A percentile compares a stretch with the other conserved stretches of the same genome.
These are phyloP conservation scores for Nicotiana paniculata DNA, from an alignment of 257 asterid genomes.

Conservation along the genomic window DNA sequence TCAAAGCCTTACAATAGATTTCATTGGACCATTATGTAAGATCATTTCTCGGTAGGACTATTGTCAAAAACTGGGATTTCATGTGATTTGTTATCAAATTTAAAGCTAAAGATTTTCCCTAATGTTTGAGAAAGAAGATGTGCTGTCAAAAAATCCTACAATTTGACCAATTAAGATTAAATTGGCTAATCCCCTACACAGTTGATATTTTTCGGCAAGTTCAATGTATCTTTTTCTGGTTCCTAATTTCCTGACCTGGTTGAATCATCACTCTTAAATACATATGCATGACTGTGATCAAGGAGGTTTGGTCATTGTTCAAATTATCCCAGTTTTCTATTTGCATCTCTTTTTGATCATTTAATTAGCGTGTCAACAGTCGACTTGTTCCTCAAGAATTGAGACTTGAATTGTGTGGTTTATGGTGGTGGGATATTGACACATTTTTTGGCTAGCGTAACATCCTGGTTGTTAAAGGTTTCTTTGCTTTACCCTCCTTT, in stretches of 20 bases:
- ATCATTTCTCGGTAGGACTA: background rate
- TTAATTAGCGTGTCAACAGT: background rate
- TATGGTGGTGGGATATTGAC: slow-evolving; percentile 73
- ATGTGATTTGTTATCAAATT: background rate
- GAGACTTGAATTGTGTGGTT: too few species aligned
- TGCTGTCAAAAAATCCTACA: background rate
- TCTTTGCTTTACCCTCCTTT: slow-evolving; percentile 1
- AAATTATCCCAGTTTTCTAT: background rate
- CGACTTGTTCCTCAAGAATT: too few species aligned
- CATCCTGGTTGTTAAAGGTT: slow-evolving; percentile 78
- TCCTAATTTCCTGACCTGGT: background rate
- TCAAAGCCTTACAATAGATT: background rate
- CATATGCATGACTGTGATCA: background rate
- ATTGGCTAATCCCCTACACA: background rate
- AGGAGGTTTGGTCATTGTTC: background rate
- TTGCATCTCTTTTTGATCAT: background rate
- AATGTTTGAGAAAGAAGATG: background rate
- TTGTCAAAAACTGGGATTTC: background rate
- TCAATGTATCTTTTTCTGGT: background rate
- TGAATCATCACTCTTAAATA: background rate
- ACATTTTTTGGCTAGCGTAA: slow-evolving; percentile 75
- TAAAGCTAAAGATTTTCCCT: background rate
- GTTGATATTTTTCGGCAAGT: background rate
- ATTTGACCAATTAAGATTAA: background rate
- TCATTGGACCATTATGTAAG: background rate